Evolutionary conservation across 257 asterid genomes (phyloP).

Genomic region (Lavandula angustifolia): DNA sequence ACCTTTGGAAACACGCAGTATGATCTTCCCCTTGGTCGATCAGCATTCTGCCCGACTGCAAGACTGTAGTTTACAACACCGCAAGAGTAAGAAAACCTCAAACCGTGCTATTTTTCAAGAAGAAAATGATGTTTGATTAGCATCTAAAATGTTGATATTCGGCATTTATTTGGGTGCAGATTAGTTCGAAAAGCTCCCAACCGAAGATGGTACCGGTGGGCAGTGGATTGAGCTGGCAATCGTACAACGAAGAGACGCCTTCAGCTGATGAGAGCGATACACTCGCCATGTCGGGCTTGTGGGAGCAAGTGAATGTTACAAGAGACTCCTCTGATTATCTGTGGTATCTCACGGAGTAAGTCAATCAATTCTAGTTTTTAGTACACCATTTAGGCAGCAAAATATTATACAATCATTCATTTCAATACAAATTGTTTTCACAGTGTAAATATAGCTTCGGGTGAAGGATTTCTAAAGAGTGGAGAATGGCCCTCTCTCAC

Average conservation of each 20-base stretch:
- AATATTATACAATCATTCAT: background rate
- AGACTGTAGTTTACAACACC: slow-evolving; percentile 60
- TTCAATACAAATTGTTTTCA: background rate
- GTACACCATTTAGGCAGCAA: background rate
- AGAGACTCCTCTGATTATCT: slow-evolving; percentile 83
- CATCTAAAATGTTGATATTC: background rate
- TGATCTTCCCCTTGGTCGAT: slow-evolving; percentile 78
- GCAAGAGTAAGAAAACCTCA: slow-evolving; percentile 56
- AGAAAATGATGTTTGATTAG: too few relatives aligned
- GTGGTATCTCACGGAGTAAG: slow-evolving; percentile 93
- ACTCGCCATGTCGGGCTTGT: slow-evolving; percentile 50
- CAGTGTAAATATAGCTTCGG: slow-evolving; percentile 52
- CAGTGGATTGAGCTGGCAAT: slow-evolving; percentile 65
- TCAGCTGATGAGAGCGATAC: slow-evolving; percentile 64
- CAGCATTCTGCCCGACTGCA: slow-evolving; percentile 87
- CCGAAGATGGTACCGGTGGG: slow-evolving; percentile 57
- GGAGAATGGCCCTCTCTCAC: slow-evolving; percentile 68
- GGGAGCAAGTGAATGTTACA: slow-evolving; percentile 77
- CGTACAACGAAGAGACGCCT: slow-evolving; percentile 68
- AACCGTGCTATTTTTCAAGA: too few relatives aligned
- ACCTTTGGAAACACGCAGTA: slow-evolving; percentile 64
- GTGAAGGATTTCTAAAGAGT: slow-evolving; percentile 51
- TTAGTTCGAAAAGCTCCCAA: slow-evolving; percentile 48
- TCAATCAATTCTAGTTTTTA: slow-evolving; percentile 23
- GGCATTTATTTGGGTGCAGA: slow-evolving; percentile 44